Base-by-base conservation (phyloP, 1,139 yeast species). In the Sugiyamaella castrensis region DNA sequence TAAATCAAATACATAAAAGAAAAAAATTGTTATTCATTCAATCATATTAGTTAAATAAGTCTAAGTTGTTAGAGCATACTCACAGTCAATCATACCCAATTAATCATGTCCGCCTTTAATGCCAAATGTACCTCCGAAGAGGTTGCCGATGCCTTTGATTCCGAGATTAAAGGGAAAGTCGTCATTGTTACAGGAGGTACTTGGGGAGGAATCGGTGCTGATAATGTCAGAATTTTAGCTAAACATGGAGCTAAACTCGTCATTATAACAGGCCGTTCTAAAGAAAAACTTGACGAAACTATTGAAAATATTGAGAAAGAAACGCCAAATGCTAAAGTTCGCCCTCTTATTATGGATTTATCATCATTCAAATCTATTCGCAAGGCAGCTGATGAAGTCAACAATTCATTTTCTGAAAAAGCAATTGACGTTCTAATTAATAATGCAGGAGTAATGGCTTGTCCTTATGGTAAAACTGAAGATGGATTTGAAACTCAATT, bases 391-490 rank as follows among this genome's bases (percentile, higher is more conserved):
- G 35, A 46, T 8, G 42, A 43, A 16, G 46, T 51, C 24, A 43
- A 46, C 16, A 28, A 27, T n/a, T 16, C 27, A 15, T 40, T 37
- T 29, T 10, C 48, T 11, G 50, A 39, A 27, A 35, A 34, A 19
- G 24, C 24, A 19, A 53, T 63, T 50, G 53, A 85, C 63, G 66
- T 85, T 19, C 71, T 87, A 34, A 75, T 87, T 37, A 79, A 84
- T 57, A 86, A 85, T 62, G 89, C 94, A 0, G 91, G 91, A 2
- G 80, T 84, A 2, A 82, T 84, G 80, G 91, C 86, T 3, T 71
- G 82, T 27, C 92, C 94, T 0, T 79, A 71, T 62, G 72, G 77
- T 13, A 57, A 71, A 34, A 84, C 94, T 0, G 67, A 66, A 16
- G 92, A 86, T 61, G 80, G 80, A 6, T 84, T 83, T 61, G 95